phyloP scores from a whole-genome alignment of 2,329 filamentous ascomycete species.

The Phyllosticta paracitricarpa region DNA sequence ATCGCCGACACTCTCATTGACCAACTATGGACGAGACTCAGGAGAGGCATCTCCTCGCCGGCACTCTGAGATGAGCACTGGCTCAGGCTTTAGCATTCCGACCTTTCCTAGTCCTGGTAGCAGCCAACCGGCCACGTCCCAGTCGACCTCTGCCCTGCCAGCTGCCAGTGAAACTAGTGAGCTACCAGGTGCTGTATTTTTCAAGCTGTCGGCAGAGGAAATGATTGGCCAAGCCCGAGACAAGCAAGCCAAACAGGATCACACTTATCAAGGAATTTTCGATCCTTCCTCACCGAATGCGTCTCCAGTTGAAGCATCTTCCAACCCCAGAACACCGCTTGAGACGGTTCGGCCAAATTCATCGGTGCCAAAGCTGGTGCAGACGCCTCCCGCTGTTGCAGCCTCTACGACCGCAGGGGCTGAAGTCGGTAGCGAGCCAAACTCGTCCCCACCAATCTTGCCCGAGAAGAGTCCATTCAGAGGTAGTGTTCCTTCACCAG shows the following conservation, averaged over 20 bases:
- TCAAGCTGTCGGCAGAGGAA: background rate
- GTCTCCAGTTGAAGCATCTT: background rate
- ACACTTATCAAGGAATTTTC: background rate
- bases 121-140: background rate
- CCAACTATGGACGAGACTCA: constrained; percentile 16
- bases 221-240: background rate
- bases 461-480: constrained; percentile 15
- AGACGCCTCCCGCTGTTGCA: background rate
- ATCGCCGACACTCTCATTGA: constrained; percentile 30
- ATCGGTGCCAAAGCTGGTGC: background rate
- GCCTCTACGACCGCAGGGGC: background rate
- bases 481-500: background rate
- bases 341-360: constrained; percentile 21
- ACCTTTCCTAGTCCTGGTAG: constrained; percentile 22
- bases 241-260: background rate
- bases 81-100: constrained; percentile 27
- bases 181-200: background rate
- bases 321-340: constrained; percentile 15
- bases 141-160: background rate
- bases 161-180: background rate
- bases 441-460: constrained; percentile 13
- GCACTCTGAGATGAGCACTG: constrained; percentile 17
- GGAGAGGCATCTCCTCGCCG: constrained; percentile 5
- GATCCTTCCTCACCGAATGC: background rate
- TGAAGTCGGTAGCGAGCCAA: background rate